These are phyloP conservation scores for Citrus trifoliata DNA, from an alignment of 345 rosid genomes.

Conservation along the genomic window DNA sequence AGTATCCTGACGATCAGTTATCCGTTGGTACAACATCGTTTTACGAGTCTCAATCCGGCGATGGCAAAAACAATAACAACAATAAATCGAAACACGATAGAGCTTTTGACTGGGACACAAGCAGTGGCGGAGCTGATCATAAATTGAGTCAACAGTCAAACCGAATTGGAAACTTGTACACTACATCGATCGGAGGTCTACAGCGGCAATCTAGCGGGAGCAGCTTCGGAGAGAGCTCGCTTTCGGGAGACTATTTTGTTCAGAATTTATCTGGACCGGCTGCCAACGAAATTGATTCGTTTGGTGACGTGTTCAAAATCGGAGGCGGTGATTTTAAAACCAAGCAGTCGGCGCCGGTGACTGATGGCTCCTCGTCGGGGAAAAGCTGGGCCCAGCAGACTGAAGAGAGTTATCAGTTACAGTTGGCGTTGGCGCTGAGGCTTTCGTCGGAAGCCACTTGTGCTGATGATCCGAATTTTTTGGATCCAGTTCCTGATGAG, in stretches of 20 bases:
- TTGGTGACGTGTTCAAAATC: constrained; percentile 47
- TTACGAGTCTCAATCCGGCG: constrained; percentile 70
- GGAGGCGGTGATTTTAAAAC: constrained; percentile 45
- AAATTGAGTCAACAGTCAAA: constrained; percentile 37
- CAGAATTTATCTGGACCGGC: constrained; percentile 60
- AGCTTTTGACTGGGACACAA: constrained; percentile 68
- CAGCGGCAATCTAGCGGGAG: constrained; percentile 98
- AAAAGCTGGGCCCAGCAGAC: constrained; percentile 99
- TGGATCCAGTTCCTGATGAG: constrained; percentile 87
- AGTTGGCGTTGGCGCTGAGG: constrained; percentile 92
- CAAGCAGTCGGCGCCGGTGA: constrained; percentile 19
- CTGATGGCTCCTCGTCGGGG: constrained; percentile 54
- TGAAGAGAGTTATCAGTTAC: constrained; percentile 99
- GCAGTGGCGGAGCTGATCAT: constrained; percentile 42
- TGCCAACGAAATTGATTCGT: constrained; percentile 64
- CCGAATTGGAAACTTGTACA: constrained; percentile 48
- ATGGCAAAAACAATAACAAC: constrained; percentile 31
- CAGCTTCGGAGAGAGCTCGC: constrained; percentile 91
- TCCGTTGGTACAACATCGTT: constrained; percentile 45
- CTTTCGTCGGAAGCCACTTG: constrained; percentile 90
- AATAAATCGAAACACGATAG: constrained; percentile 46
- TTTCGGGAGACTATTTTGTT: constrained; percentile 82
- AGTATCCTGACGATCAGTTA: constrained; percentile 68
- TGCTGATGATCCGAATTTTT: constrained; percentile 90
- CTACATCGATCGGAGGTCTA: constrained; percentile 51